phyloP scores from a whole-genome alignment of 2,329 filamentous ascomycete genomes.

The Hypoxylon sp. region DNA sequence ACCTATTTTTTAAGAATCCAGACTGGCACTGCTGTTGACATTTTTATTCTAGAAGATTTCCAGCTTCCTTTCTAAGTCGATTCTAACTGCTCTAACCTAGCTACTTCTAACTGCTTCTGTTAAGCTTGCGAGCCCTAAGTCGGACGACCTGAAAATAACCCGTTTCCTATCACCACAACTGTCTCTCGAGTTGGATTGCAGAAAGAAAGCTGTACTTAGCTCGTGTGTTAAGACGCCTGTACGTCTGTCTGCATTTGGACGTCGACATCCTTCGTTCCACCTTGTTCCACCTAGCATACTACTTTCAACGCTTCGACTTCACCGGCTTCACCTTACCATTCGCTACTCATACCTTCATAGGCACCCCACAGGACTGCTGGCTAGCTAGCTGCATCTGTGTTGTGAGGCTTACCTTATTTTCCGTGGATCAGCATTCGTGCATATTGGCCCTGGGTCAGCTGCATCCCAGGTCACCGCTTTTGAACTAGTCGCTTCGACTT shows the following conservation, averaged over 20 bases:
- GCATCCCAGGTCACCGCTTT: slow-evolving; percentile 12
- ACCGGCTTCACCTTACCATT: slow-evolving; percentile 22
- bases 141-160: slow-evolving; percentile 9
- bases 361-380: slow-evolving; percentile 33
- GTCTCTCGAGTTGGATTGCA: not conserved
- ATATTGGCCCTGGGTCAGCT: slow-evolving; percentile 25
- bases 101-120: slow-evolving; percentile 6
- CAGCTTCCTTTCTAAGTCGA: slow-evolving; percentile 12
- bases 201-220: slow-evolving; percentile 15
- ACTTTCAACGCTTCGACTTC: slow-evolving; percentile 18
- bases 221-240: slow-evolving; percentile 27
- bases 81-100: slow-evolving; percentile 19
- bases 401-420: slow-evolving; percentile 40
- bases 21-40: slow-evolving; percentile 20
- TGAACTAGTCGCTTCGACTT: slow-evolving; percentile 19
- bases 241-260: slow-evolving; percentile 19
- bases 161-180: slow-evolving; percentile 3
- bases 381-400: slow-evolving; percentile 45
- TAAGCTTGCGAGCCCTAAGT: slow-evolving; percentile 5
- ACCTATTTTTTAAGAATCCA: slow-evolving; percentile 20
- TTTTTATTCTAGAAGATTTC: slow-evolving; percentile 26
- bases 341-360: slow-evolving; percentile 27
- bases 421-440: slow-evolving; percentile 28
- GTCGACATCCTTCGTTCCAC: slow-evolving; percentile 31
- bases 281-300: slow-evolving; percentile 28